These are phyloP conservation scores for Xylaria venustula DNA, from an alignment of 495 filamentous ascomycete genomes.

Conservation along the genomic window DNA sequence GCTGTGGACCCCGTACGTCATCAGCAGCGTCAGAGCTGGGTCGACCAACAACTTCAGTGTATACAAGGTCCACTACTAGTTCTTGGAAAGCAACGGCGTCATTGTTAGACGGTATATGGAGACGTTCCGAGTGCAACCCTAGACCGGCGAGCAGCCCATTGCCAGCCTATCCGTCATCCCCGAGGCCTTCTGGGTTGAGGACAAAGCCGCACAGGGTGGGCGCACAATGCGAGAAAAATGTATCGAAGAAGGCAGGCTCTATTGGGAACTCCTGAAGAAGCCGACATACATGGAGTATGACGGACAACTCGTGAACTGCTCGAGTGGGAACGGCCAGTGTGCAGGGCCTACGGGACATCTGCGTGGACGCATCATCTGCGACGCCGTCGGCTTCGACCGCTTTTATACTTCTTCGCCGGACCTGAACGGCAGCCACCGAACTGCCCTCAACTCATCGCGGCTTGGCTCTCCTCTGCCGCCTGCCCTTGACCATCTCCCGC, in stretches of 20 bases:
- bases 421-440: not conserved
- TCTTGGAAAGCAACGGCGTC: constrained; percentile 18
- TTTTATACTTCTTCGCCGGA: constrained; percentile 14
- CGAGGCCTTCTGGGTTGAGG: constrained; percentile 26
- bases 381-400: constrained; percentile 30
- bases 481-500: constrained; percentile 27
- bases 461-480: constrained; percentile 4
- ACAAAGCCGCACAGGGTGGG: constrained; percentile 12
- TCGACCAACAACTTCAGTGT: not conserved
- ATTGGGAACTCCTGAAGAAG: constrained; percentile 35
- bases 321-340: constrained; percentile 5
- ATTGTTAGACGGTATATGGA: constrained; percentile 25
- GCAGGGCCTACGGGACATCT: constrained; percentile 14
- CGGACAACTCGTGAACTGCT: constrained; percentile 20
- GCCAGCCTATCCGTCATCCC: constrained; percentile 26
- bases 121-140: constrained; percentile 18
- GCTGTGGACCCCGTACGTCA: constrained; percentile 22
- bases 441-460: not conserved
- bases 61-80: constrained; percentile 28
- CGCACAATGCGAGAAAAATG: constrained; percentile 21
- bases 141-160: constrained; percentile 29
- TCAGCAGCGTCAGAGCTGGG: constrained; percentile 18
- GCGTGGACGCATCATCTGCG: constrained; percentile 31
- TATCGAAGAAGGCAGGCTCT: constrained; percentile 26
- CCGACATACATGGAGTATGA: constrained; percentile 35